Evolutionary conservation across 2,329 filamentous ascomycete genomes (phyloP).

Genomic region (Fusarium sp.): DNA sequence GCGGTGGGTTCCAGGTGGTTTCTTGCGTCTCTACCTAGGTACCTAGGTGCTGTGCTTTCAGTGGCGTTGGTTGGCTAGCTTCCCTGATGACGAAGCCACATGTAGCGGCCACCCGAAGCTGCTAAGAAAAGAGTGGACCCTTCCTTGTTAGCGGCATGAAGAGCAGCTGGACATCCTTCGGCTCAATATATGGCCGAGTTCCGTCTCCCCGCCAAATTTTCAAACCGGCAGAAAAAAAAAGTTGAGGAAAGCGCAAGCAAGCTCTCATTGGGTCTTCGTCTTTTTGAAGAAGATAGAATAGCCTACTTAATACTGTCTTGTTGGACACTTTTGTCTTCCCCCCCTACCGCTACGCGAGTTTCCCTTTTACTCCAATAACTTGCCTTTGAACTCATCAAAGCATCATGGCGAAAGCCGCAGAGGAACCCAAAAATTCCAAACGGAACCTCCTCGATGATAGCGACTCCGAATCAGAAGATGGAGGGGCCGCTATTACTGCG

Average conservation of each 20-base stretch:
- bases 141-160: slow-evolving; percentile 5
- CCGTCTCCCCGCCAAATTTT: slow-evolving; percentile 50
- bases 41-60: slow-evolving; percentile 11
- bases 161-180: not conserved
- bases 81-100: slow-evolving; percentile 45
- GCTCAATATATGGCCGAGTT: slow-evolving; percentile 18
- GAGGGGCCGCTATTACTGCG: slow-evolving; percentile 53
- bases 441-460: slow-evolving; percentile 67
- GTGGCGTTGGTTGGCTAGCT: slow-evolving; percentile 42
- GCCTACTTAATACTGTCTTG: slow-evolving; percentile 6
- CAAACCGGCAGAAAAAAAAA: slow-evolving; percentile 47
- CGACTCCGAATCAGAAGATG: slow-evolving; percentile 61
- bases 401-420: slow-evolving; percentile 40
- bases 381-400: not conserved
- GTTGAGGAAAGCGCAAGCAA: slow-evolving; percentile 22
- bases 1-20: slow-evolving; percentile 22
- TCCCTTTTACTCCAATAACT: not conserved
- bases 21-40: slow-evolving; percentile 1
- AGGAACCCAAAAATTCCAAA: slow-evolving; percentile 54
- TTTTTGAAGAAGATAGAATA: slow-evolving; percentile 31
- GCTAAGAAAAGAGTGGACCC: not conserved
- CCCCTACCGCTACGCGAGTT: not conserved
- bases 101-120: slow-evolving; percentile 13
- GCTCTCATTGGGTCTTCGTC: slow-evolving; percentile 31
- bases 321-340: not conserved